Evolutionary conservation across 176 grass and related monocot species (phyloP).

Genomic region (Musa troglodytarum): DNA sequence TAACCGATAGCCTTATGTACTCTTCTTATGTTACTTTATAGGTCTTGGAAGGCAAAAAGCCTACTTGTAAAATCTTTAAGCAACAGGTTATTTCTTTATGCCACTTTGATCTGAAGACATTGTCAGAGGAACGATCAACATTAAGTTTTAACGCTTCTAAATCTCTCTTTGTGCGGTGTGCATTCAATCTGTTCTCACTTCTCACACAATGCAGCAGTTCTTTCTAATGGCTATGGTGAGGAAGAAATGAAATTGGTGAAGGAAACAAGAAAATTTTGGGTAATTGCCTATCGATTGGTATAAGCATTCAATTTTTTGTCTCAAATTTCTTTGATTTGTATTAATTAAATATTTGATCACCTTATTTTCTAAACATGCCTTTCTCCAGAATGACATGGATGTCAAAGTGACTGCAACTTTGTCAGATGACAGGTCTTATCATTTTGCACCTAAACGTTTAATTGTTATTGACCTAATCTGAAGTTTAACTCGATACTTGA

Average conservation of each 20-base stretch:
- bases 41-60: slow-evolving; percentile 87
- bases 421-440: too few relatives aligned
- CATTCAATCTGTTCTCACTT: slow-evolving; percentile 98
- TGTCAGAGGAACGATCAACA: neutral
- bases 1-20: neutral
- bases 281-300: slow-evolving; percentile 17
- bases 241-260: slow-evolving; percentile 99
- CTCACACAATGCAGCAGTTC: slow-evolving; percentile 84
- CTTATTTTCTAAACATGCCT: neutral
- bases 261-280: slow-evolving; percentile 91
- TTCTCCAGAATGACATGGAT: slow-evolving; percentile 62
- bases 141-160: neutral
- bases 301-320: neutral
- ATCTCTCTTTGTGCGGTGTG: slow-evolving; percentile 51
- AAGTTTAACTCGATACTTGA: too few relatives aligned
- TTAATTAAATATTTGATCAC: neutral
- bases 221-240: slow-evolving; percentile 88
- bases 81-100: slow-evolving; percentile 51
- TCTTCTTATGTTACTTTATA: slow-evolving; percentile 18
- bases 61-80: slow-evolving; percentile 89
- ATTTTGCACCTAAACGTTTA: too few relatives aligned
- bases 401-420: slow-evolving; percentile 87
- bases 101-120: slow-evolving; percentile 3
- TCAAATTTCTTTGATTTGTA: neutral
- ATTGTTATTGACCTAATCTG: too few relatives aligned